Conservation (phyloP, 2,329 filamentous ascomycete genomes). For the Calonectria pteridis region DNA sequence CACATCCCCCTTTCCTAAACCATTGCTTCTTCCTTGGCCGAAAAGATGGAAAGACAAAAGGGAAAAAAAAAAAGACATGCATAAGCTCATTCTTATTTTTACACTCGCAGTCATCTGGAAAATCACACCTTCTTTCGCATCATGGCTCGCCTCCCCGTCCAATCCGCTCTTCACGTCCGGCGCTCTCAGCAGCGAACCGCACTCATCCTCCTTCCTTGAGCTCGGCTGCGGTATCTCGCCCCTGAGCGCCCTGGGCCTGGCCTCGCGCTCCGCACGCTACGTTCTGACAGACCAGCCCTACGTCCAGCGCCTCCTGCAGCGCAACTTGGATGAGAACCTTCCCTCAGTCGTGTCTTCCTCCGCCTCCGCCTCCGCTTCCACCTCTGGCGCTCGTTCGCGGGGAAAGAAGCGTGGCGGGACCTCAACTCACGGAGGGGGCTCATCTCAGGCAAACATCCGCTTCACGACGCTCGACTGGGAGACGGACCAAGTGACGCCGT, state of each 20-base stretch:
- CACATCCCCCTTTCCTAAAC: not conserved
- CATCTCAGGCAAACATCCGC: constrained; percentile 56
- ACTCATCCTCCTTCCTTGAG: constrained; percentile 76
- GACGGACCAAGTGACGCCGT: constrained; percentile 63
- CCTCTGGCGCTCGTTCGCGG: constrained; percentile 25
- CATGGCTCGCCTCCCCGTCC: constrained; percentile 76
- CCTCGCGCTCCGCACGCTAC: constrained; percentile 72
- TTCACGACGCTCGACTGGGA: constrained; percentile 88
- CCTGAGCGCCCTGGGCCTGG: constrained; percentile 78
- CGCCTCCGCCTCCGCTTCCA: constrained; percentile 21
- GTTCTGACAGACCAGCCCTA: constrained; percentile 91
- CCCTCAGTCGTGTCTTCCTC: constrained; percentile 23
- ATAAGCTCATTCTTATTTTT: constrained; percentile 22
- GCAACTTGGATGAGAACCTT: constrained; percentile 78
- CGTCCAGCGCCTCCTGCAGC: constrained; percentile 79
- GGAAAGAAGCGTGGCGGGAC: constrained; percentile 31
- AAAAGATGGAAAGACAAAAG: no score
- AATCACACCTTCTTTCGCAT: constrained; percentile 84
- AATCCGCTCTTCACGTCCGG: constrained; percentile 71
- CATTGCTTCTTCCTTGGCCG: not conserved
- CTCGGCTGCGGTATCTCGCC: constrained; percentile 91
- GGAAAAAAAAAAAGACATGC: not conserved
- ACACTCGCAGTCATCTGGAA: constrained; percentile 82
- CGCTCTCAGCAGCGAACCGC: constrained; percentile 58
- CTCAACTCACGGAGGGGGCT: not conserved